Percentiles rank a stretch among this genome's conserved stretches.
phyloP scores from a whole-genome alignment of 2,329 filamentous ascomycete genomes.

The Ceratocystis destructans region DNA sequence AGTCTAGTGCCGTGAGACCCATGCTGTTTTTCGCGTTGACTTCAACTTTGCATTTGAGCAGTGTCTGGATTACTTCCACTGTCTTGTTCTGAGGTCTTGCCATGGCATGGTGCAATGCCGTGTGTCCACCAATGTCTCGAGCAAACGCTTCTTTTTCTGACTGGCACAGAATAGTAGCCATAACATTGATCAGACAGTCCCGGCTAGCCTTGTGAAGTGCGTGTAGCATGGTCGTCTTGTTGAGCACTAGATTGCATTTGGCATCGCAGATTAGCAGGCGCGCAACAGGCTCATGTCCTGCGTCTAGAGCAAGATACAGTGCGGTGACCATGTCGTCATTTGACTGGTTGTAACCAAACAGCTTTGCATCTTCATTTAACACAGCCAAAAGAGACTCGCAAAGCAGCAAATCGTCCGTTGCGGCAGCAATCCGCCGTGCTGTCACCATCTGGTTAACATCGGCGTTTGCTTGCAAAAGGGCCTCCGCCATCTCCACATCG shows the following conservation, averaged over 20 bases:
- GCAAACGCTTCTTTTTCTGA: neutral
- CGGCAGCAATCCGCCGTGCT: neutral
- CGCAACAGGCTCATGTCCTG: slow-evolving; percentile 5
- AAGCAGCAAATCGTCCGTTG: neutral
- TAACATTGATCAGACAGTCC: neutral
- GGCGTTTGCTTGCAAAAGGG: slow-evolving; percentile 7
- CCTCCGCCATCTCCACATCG: neutral
- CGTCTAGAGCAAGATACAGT: slow-evolving; percentile 15
- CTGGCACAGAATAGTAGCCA: neutral
- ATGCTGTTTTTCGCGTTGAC: slow-evolving; percentile 6
- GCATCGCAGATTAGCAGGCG: neutral
- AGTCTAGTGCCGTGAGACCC: slow-evolving; percentile 14
- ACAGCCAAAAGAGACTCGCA: slow-evolving; percentile 4
- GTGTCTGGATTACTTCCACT: neutral
- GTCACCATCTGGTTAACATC: slow-evolving; percentile 4
- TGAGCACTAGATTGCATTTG: slow-evolving; percentile 4
- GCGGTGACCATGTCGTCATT: slow-evolving; percentile 4
- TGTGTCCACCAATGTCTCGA: slow-evolving; percentile 6
- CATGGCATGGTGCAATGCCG: slow-evolving; percentile 15
- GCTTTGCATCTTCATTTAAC: slow-evolving; percentile 8
- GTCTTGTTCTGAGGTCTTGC: neutral
- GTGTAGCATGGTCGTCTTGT: slow-evolving; percentile 6
- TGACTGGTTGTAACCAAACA: slow-evolving; percentile 3
- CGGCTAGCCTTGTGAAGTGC: slow-evolving; percentile 14
- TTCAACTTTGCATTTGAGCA: neutral